Conservation (phyloP, 495 filamentous ascomycete species). For the Penicillium samsonianum region DNA sequence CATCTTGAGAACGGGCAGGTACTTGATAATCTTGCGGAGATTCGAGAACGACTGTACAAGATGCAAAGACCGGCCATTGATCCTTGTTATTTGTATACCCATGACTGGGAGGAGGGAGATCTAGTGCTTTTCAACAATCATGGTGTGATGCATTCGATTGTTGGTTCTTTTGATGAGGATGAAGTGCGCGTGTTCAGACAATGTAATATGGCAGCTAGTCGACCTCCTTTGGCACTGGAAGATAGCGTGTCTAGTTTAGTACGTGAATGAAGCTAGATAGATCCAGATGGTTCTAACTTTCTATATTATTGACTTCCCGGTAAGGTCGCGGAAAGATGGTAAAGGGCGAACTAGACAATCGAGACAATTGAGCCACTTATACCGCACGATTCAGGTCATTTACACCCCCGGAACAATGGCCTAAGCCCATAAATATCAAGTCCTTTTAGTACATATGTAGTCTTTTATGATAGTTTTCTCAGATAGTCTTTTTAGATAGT, state of each 20-base stretch:
- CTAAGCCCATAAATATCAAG: too few relatives aligned
- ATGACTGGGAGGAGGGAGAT: slow-evolving; percentile 72
- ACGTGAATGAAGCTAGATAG: background rate
- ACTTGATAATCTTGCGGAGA: slow-evolving; percentile 59
- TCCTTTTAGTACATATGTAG: too few relatives aligned
- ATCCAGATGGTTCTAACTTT: too few relatives aligned
- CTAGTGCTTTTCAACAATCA: slow-evolving; percentile 71
- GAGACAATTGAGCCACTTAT: too few relatives aligned
- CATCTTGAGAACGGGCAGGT: slow-evolving; percentile 60
- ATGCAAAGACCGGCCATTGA: slow-evolving; percentile 66
- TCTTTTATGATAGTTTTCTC: too few relatives aligned
- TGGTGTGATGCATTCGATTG: slow-evolving; percentile 67
- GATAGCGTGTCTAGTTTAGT: background rate
- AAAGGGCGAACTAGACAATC: too few relatives aligned
- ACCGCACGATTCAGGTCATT: too few relatives aligned
- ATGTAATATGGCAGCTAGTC: slow-evolving; percentile 64
- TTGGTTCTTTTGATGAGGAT: slow-evolving; percentile 65
- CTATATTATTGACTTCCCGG: too few relatives aligned
- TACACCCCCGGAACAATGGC: too few relatives aligned
- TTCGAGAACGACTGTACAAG: slow-evolving; percentile 60
- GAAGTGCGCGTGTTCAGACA: slow-evolving; percentile 70
- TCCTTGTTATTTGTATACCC: slow-evolving; percentile 62
- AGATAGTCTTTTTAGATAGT: too few relatives aligned
- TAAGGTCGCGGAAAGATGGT: too few relatives aligned
- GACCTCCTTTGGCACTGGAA: slow-evolving; percentile 9